Conservation (phyloP, 23 red algal genomes). For the Cyanidiococcus yangmingshanensis region DNA sequence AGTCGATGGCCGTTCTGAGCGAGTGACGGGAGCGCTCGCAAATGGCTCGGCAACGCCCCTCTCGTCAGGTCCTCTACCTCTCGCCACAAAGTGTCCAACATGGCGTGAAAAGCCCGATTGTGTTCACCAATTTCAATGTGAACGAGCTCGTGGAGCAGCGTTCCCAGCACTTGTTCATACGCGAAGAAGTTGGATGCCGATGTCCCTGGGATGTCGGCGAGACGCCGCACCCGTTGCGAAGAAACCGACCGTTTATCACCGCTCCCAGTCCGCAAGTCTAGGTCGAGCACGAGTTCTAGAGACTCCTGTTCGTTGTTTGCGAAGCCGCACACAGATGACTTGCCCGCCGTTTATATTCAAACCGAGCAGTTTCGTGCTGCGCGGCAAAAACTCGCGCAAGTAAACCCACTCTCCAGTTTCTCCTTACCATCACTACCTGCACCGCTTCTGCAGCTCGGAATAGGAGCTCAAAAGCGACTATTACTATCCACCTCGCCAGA, state of each 20-base stretch:
- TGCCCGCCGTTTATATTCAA: conserved; percentile 18
- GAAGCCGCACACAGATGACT: conserved; percentile 12
- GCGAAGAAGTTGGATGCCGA: conserved; percentile 35
- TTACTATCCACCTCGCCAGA: neutral
- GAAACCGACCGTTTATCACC: too few species aligned
- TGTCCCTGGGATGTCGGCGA: neutral
- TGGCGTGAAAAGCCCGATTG: conserved; percentile 34
- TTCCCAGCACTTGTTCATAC: conserved; percentile 43
- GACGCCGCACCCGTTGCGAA: neutral
- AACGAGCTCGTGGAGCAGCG: conserved; percentile 67
- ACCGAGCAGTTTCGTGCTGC: conserved; percentile 13
- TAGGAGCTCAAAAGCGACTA: neutral
- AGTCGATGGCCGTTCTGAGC: too few species aligned
- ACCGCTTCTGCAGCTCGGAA: neutral
- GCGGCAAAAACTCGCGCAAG: conserved; percentile 25
- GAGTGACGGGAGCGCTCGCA: too few species aligned
- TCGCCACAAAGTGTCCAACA: conserved; percentile 35
- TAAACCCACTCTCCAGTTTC: conserved; percentile 16
- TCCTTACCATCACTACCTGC: conserved; percentile 12
- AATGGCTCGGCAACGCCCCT: too few species aligned
- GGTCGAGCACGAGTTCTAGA: neutral
- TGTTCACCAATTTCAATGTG: conserved; percentile 59
- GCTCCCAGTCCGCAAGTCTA: too few species aligned
- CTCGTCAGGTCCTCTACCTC: too few species aligned
- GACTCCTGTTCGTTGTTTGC: neutral